A percentile compares a stretch with the other conserved stretches of the same genome.
Conservation (phyloP, 306 rosid genomes). For the Carpinus viminea region DNA sequence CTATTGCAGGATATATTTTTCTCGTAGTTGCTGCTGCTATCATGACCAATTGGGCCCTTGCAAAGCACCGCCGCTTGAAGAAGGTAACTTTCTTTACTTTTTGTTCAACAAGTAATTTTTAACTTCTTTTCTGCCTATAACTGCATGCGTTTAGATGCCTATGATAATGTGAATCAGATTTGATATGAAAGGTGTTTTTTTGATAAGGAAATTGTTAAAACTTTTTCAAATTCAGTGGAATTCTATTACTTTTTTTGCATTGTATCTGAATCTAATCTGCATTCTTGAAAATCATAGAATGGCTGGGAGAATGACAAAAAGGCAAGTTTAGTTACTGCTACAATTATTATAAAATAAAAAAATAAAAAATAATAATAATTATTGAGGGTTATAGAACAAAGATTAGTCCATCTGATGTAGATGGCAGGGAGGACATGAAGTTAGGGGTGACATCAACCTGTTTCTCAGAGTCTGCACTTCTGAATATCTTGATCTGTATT, state of each 20-base stretch:
- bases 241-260: background rate
- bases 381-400: background rate
- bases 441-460: background rate
- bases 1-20: slow-evolving; percentile 81
- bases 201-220: background rate
- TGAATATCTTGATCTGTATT: background rate
- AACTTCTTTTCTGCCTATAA: background rate
- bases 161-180: background rate
- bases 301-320: background rate
- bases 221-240: background rate
- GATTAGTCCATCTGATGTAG: background rate
- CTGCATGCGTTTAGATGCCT: background rate
- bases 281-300: background rate
- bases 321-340: background rate
- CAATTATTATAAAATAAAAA: background rate
- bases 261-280: background rate
- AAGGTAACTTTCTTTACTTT: slow-evolving; percentile 55
- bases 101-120: background rate
- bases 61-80: slow-evolving; percentile 91
- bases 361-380: background rate
- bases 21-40: slow-evolving; percentile 70
- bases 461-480: background rate
- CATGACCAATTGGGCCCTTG: slow-evolving; percentile 97
- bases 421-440: background rate
- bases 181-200: background rate